phyloP scores from a whole-genome alignment of 768 basidiomycete genomes.

The Panellus pusillus region DNA sequence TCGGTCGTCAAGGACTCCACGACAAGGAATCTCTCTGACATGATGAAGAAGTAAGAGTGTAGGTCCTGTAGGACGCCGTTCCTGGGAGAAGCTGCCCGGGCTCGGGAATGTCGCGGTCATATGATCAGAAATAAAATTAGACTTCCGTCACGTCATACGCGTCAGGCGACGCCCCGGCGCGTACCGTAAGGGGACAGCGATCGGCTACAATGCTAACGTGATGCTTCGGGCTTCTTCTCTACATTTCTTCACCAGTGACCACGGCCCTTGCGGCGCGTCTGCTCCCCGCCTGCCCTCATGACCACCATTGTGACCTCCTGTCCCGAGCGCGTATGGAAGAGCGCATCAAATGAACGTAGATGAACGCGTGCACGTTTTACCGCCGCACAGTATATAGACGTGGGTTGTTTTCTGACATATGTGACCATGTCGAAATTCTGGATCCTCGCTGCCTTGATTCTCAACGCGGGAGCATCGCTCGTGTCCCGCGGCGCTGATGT shows the following conservation, averaged over 20 bases:
- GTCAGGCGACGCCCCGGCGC: too few relatives aligned
- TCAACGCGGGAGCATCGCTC: slow-evolving; percentile 7
- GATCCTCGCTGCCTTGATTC: slow-evolving; percentile 9
- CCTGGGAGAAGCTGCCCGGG: too few relatives aligned
- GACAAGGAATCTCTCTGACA: slow-evolving; percentile 38
- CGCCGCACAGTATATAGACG: slow-evolving; percentile 2
- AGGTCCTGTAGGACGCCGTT: too few relatives aligned
- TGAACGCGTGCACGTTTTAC: neutral
- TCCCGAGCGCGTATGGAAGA: neutral
- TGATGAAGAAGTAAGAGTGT: slow-evolving; percentile 26
- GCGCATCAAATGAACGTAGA: slow-evolving; percentile 16
- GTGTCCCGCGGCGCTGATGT: slow-evolving; percentile 8
- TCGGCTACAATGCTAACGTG: too few relatives aligned
- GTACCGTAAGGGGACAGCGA: too few relatives aligned
- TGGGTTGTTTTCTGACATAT: neutral
- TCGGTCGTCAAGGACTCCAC: slow-evolving; percentile 42
- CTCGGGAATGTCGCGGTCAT: neutral
- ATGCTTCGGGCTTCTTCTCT: too few relatives aligned
- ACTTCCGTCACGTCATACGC: too few relatives aligned
- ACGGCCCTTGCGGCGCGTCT: too few relatives aligned
- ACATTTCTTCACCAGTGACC: too few relatives aligned
- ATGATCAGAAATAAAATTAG: neutral
- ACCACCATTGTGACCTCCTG: slow-evolving; percentile 15
- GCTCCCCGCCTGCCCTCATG: neutral
- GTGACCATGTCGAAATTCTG: slow-evolving; percentile 14